Evolutionary conservation across 2,329 filamentous ascomycete genomes (phyloP).

Genomic region (Gaeumannomyces tritici): DNA sequence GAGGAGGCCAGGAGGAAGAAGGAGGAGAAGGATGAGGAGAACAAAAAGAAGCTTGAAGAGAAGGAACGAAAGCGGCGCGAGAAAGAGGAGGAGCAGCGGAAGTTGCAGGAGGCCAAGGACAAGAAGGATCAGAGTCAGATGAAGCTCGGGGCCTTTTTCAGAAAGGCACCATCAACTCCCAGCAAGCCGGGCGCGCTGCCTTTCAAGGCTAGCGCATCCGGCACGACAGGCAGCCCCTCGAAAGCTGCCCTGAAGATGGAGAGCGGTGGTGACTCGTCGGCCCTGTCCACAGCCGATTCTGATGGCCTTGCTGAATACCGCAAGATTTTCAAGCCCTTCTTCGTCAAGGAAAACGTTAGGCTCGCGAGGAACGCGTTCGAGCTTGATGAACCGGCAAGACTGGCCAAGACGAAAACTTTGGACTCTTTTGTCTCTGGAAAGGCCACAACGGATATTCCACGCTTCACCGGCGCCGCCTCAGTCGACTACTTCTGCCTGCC

Average conservation of each 20-base stretch:
- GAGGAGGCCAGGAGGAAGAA: slow-evolving; percentile 24
- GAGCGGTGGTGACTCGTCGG: not conserved
- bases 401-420: slow-evolving; percentile 39
- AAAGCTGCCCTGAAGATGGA: slow-evolving; percentile 13
- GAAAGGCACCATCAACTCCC: slow-evolving; percentile 22
- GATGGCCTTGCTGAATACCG: slow-evolving; percentile 45
- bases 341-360: slow-evolving; percentile 62
- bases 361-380: slow-evolving; percentile 52
- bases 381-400: slow-evolving; percentile 47
- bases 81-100: slow-evolving; percentile 41
- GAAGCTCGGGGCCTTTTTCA: slow-evolving; percentile 38
- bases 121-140: slow-evolving; percentile 40
- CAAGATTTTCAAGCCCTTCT: slow-evolving; percentile 72
- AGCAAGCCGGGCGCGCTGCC: slow-evolving; percentile 29
- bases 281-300: slow-evolving; percentile 6
- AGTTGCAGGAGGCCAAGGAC: slow-evolving; percentile 30
- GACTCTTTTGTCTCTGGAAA: slow-evolving; percentile 41
- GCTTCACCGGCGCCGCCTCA: slow-evolving; percentile 28
- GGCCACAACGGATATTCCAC: slow-evolving; percentile 27
- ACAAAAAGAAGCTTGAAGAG: slow-evolving; percentile 23
- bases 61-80: slow-evolving; percentile 36
- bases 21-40: slow-evolving; percentile 31
- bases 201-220: slow-evolving; percentile 5
- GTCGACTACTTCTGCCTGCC: slow-evolving; percentile 35
- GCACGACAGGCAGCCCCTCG: slow-evolving; percentile 10